phyloP scores from a whole-genome alignment of 257 asterid genomes.

The Cordia subcordata region DNA sequence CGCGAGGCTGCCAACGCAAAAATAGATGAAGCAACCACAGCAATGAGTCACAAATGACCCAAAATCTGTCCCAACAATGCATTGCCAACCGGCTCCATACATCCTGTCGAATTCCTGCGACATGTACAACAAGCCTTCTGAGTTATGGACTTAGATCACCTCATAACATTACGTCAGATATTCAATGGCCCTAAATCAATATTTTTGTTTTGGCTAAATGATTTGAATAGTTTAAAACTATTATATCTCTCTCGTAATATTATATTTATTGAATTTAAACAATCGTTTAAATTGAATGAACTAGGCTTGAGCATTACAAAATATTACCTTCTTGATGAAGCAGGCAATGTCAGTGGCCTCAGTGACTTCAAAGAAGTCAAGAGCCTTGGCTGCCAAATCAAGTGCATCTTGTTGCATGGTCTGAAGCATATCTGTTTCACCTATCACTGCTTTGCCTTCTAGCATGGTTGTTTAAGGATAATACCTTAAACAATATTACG shows the following conservation, averaged over 20 bases:
- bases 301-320: background rate
- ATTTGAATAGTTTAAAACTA: background rate
- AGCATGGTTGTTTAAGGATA: conserved; percentile 32
- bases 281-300: no score
- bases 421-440: conserved; percentile 72
- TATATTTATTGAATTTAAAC: no score
- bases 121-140: no score
- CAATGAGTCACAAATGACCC: conserved; percentile 94
- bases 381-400: conserved; percentile 76
- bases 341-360: conserved; percentile 83
- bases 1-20: conserved; percentile 60
- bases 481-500: background rate
- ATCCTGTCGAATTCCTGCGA: conserved; percentile 62
- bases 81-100: conserved; percentile 81
- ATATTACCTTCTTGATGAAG: conserved; percentile 52
- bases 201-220: background rate
- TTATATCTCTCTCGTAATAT: no score
- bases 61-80: conserved; percentile 87
- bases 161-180: background rate
- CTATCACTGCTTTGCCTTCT: conserved; percentile 80
- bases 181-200: no score
- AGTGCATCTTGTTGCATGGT: conserved; percentile 74
- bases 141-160: background rate
- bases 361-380: conserved; percentile 75
- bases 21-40: conserved; percentile 74